A percentile compares a stretch with the other conserved stretches of the same genome.
phyloP scores from a whole-genome alignment of 495 filamentous ascomycete species.

The Emericellopsis terricola region DNA sequence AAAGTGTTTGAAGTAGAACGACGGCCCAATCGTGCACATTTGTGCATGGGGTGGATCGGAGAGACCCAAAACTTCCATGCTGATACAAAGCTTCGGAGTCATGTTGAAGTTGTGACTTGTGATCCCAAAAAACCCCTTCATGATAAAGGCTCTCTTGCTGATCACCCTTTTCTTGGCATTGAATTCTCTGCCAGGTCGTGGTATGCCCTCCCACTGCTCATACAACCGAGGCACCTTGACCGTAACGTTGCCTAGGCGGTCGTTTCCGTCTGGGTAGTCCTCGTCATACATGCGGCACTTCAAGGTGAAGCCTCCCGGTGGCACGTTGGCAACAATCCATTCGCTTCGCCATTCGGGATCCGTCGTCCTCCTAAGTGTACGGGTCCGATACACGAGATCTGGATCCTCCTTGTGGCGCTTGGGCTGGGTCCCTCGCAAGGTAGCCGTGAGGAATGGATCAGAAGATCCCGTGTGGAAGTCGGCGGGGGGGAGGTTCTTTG shows the following conservation, averaged over 20 bases:
- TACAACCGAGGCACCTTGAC: constrained; percentile 37
- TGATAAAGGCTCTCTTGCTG: constrained; percentile 67
- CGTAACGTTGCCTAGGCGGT: constrained; percentile 69
- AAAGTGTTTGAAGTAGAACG: constrained; percentile 67
- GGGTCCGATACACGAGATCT: constrained; percentile 50
- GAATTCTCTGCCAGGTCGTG: constrained; percentile 35
- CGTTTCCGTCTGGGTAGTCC: constrained; percentile 72
- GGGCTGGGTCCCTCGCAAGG: constrained; percentile 40
- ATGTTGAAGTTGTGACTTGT: constrained; percentile 37
- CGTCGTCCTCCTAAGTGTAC: constrained; percentile 47
- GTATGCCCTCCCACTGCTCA: constrained; percentile 49
- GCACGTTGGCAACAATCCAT: constrained; percentile 80
- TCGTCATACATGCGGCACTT: constrained; percentile 80
- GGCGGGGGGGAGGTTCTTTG: constrained; percentile 59
- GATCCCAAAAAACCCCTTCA: constrained; percentile 39
- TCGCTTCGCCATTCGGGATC: constrained; percentile 68
- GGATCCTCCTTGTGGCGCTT: constrained; percentile 69
- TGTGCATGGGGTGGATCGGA: constrained; percentile 59
- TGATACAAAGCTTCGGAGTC: constrained; percentile 39
- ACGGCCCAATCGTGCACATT: constrained; percentile 60
- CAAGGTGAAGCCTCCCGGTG: constrained; percentile 55
- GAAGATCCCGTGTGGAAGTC: constrained; percentile 63
- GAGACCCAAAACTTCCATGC: constrained; percentile 54
- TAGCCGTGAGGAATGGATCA: constrained; percentile 67
- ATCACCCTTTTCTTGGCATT: constrained; percentile 67